Evolutionary conservation across 768 basidiomycete genomes (phyloP), one percentile per base, ranked within the genome.

Genomic region (Galerina marginata): DNA sequence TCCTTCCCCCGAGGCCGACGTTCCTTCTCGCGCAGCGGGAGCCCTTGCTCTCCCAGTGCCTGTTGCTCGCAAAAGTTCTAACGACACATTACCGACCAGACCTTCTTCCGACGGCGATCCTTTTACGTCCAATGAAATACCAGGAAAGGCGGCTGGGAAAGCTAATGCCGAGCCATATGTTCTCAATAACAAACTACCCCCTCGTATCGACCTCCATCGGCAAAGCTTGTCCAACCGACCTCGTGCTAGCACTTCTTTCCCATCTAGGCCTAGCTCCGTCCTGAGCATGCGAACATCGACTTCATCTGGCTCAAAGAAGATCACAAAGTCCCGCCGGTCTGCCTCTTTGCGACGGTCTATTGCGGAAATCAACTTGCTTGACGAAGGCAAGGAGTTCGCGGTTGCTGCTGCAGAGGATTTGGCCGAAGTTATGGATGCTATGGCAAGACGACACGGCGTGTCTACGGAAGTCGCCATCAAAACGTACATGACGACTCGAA

Each of bases 171-270:
- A 51, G 11, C 29, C 39, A 12, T 55, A 25, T 20, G 47, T 9
- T 3, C 16, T 52, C 15, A 50, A 58, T n/a, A n/a, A n/a, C 20
- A 63, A 62, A 16, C 61, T 42, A 7, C 54, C 64, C 2, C 60
- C 33, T 3, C 56, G 50, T 4, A 65, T 68, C 37, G 67, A 68
- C 56, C 58, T 68, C 3, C 60, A 61, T 38, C 50, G 55, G 12
- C 39, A 65, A 45, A 57, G 54, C 25, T 43, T 64, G 45, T 25
- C 52, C 6, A 54, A 59, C 29, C 58, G 59, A 6, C 57, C 46
- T 4, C 59, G 61, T 29, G 36, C 59, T 16, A 58, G 43, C 9
- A 53, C 37, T n/a, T 57, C 57, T 9, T 40, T 52, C 46, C 16
- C 16, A 6, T 63, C 61, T 26, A 54, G 45, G 37, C 61, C 51